Evolutionary conservation across 169 alveolate genomes (phyloP), one percentile per base, ranked within the genome.

Genomic region (Theileria equi): DNA sequence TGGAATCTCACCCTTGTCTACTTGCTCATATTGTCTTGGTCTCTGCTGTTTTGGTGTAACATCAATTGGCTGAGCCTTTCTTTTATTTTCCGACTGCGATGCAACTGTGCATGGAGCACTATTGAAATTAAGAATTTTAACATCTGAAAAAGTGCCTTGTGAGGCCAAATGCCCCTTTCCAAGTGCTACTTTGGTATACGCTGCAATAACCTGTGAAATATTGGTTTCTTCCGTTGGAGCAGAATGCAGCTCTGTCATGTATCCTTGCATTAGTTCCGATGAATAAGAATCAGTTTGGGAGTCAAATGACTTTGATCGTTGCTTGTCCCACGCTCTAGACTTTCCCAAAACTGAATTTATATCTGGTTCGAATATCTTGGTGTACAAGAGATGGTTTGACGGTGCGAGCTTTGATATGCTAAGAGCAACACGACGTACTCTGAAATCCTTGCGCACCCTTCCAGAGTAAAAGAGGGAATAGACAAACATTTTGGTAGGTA

Each of bases 401-500:
- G 67, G 55, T 25, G 63, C 40, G 48, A 54, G 31, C 50, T 73
- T 73, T 3, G 83, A 26, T 50, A 73, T 73, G 21, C 78, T 40
- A 29, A 73, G 49, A 23, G 83, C 68, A 11, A 73, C 83, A 38
- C 83, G 40, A 29, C 83, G 54, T 5, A 73, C 83, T 11, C 83
- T 36, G 70, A 49, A 57, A 70, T 73, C 67, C 19, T 54, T 53
- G 31, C 64, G 47, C 53, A 73, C 48, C 41, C 83, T 48, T 8
- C 83, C 83, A 21, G 74, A 73, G 43, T 73, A 73, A 44, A 73
- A 73, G 0, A 73, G 63, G 17, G 83, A 73, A 38, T 73, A 67
- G 25, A 67, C 78, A 28, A 73, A 73, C 83, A 73, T 73, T 36
- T 73, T 73, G 1, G 83, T 68, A 5, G 83, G 83, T 21, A 73